phyloP scores from a whole-genome alignment of 805 yeast species.

The Ogataea kodamae region DNA sequence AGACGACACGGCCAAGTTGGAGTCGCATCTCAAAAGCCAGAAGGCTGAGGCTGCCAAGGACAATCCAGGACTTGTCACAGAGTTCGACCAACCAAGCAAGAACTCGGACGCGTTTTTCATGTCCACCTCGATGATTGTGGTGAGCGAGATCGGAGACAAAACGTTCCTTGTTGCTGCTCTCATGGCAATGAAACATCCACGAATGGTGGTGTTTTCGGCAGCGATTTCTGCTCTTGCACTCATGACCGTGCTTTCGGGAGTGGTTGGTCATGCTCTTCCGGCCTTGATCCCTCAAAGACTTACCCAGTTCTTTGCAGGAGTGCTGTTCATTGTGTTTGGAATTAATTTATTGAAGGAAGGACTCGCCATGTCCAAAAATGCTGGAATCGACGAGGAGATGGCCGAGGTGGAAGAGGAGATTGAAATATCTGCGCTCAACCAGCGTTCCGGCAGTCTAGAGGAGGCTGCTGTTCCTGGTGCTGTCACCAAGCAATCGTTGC shows the following conservation, averaged over 20 bases:
- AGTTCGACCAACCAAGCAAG: slow-evolving; percentile 11
- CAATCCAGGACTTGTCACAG: slow-evolving; percentile 10
- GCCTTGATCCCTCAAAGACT: slow-evolving; percentile 71
- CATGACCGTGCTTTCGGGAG: slow-evolving; percentile 89
- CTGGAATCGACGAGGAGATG: slow-evolving; percentile 91
- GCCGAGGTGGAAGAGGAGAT: slow-evolving; percentile 97
- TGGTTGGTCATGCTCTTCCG: slow-evolving; percentile 90
- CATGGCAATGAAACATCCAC: slow-evolving; percentile 94
- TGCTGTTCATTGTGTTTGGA: slow-evolving; percentile 81
- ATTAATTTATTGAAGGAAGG: slow-evolving; percentile 76
- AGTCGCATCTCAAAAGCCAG: slow-evolving; percentile 14
- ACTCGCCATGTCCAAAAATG: slow-evolving; percentile 67
- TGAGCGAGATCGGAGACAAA: slow-evolving; percentile 97
- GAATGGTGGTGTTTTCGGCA: slow-evolving; percentile 80
- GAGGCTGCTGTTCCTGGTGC: slow-evolving; percentile 37
- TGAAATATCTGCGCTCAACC: slow-evolving; percentile 55
- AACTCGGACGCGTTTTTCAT: slow-evolving; percentile 60
- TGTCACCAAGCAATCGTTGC: slow-evolving; percentile 3
- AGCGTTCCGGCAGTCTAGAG: slow-evolving; percentile 55
- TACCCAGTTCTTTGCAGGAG: slow-evolving; percentile 79
- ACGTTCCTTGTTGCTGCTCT: slow-evolving; percentile 95
- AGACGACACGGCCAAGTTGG: slow-evolving; percentile 16
- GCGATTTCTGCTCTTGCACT: slow-evolving; percentile 80
- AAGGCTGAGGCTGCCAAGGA: slow-evolving; percentile 16
- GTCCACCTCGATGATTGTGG: slow-evolving; percentile 85